A percentile compares a stretch with the other conserved stretches of the same genome.
Evolutionary conservation across 75 land plant species (phyloP).

Genomic region (Ceratopteris richardii): DNA sequence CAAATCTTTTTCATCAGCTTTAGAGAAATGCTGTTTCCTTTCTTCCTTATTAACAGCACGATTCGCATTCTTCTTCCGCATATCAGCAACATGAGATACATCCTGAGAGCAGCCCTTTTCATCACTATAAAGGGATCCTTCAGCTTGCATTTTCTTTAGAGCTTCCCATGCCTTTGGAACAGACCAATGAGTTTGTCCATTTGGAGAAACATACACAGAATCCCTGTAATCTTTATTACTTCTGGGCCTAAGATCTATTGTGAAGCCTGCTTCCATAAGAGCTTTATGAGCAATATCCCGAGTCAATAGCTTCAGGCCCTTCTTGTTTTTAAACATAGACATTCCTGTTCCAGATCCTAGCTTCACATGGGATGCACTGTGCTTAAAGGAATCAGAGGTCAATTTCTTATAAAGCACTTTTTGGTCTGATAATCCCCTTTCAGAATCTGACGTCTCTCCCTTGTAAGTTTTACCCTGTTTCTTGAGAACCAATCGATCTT

Average conservation of each 20-base stretch:
- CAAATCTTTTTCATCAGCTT: too few species aligned
- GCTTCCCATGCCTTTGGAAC: slow-evolving; percentile 42
- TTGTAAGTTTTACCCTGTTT: background rate
- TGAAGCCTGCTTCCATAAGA: slow-evolving; percentile 55
- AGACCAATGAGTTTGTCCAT: slow-evolving; percentile 51
- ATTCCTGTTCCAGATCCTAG: background rate
- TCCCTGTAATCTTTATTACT: slow-evolving; percentile 36
- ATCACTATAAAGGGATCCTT: too few species aligned
- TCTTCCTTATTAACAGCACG: too few species aligned
- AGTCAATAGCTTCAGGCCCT: background rate
- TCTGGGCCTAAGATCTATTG: slow-evolving; percentile 48
- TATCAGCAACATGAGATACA: too few species aligned
- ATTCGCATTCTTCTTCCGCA: too few species aligned
- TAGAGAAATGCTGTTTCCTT: too few species aligned
- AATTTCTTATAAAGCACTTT: background rate
- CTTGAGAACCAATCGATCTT: background rate
- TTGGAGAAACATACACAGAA: slow-evolving; percentile 49
- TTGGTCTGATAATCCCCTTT: background rate
- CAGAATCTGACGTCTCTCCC: background rate
- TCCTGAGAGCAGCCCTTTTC: too few species aligned
- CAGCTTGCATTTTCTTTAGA: too few species aligned
- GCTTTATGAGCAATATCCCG: slow-evolving; percentile 29
- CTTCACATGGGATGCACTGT: background rate
- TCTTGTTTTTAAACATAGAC: background rate
- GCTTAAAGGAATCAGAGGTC: background rate